Evolutionary conservation across 208 protist species (phyloP).

Genomic region (Leishmania arabica): DNA sequence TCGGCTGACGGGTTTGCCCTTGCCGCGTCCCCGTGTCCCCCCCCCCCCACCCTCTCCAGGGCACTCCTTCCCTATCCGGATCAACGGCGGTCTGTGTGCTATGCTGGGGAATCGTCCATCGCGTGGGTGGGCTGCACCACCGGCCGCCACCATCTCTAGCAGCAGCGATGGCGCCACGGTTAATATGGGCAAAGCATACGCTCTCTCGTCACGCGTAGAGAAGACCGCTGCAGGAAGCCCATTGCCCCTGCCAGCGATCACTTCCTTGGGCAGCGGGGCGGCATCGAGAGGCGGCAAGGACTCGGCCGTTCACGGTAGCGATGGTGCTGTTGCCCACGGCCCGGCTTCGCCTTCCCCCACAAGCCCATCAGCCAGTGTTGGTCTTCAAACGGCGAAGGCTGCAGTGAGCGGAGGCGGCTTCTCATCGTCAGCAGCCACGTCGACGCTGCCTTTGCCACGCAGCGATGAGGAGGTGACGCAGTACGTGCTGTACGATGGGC

Average conservation of each 20-base stretch:
- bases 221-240: background rate
- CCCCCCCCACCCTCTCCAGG: background rate
- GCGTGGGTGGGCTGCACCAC: background rate
- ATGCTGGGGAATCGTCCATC: background rate
- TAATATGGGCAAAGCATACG: background rate
- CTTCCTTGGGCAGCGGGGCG: background rate
- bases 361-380: background rate
- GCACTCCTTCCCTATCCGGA: background rate
- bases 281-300: background rate
- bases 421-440: background rate
- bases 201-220: background rate
- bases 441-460: background rate
- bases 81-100: background rate
- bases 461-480: conserved; percentile 26
- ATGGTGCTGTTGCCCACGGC: background rate
- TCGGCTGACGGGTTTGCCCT: background rate
- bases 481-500: conserved; percentile 47
- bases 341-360: background rate
- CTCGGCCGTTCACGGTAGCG: background rate
- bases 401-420: background rate
- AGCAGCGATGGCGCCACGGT: background rate
- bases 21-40: background rate
- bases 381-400: background rate
- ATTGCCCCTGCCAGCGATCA: background rate
- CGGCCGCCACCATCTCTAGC: background rate